phyloP scores from a whole-genome alignment of 345 rosid species.

The Capsella bursapastoris region DNA sequence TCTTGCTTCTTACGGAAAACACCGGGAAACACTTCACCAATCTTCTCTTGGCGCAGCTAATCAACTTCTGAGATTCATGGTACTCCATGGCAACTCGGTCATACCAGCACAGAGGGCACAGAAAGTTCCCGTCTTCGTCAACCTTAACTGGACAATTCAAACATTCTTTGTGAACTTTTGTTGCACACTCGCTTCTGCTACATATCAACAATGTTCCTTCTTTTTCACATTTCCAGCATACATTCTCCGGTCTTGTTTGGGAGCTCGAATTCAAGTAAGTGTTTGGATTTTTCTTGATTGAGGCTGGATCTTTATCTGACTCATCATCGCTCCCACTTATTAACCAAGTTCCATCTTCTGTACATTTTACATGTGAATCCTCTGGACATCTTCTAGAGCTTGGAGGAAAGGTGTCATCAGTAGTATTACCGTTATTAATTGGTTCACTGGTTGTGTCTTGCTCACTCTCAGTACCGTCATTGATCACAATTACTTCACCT shows the following conservation, averaged over 20 bases:
- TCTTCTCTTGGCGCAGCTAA: constrained; percentile 33
- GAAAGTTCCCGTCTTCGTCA: constrained; percentile 31
- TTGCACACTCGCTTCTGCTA: constrained; percentile 37
- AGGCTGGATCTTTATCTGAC: constrained; percentile 26
- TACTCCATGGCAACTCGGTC: constrained; percentile 26
- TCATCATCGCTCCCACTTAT: constrained; percentile 38
- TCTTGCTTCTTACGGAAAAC: constrained; percentile 34
- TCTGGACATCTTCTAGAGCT: constrained; percentile 21
- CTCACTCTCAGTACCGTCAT: constrained; percentile 27
- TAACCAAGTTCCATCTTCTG: constrained; percentile 40
- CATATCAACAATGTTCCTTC: constrained; percentile 39
- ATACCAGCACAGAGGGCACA: constrained; percentile 42
- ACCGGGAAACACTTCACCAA: constrained; percentile 14
- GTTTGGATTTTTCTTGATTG: constrained; percentile 12
- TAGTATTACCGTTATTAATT: background rate
- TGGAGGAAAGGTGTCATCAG: constrained; percentile 24
- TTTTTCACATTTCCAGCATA: constrained; percentile 40
- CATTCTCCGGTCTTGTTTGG: constrained; percentile 5
- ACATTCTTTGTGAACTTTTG: constrained; percentile 41
- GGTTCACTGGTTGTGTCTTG: constrained; percentile 18
- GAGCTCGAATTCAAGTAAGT: constrained; percentile 11
- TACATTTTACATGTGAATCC: constrained; percentile 24
- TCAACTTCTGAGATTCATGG: constrained; percentile 22
- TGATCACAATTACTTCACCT: constrained; percentile 17
- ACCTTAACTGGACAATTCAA: constrained; percentile 21